These are phyloP conservation scores for Paecilomyces variotii DNA, from an alignment of 2,329 filamentous ascomycete genomes.

Conservation along the genomic window DNA sequence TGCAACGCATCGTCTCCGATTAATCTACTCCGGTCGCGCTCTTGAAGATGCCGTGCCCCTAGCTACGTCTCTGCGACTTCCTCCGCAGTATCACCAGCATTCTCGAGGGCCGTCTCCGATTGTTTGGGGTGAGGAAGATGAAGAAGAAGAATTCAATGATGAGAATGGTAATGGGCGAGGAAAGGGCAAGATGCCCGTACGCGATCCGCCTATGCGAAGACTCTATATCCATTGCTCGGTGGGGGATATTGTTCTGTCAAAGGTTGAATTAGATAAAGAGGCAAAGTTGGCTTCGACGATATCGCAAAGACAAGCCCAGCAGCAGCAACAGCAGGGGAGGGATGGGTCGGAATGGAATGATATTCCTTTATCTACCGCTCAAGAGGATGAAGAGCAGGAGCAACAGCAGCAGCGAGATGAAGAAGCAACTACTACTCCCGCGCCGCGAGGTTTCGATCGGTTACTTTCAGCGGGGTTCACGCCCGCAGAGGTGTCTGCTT, in stretches of 20 bases:
- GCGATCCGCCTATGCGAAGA: conserved; percentile 41
- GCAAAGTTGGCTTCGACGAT: conserved; percentile 31
- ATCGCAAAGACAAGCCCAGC: conserved; percentile 7
- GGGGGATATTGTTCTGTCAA: conserved; percentile 62
- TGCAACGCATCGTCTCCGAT: conserved; percentile 64
- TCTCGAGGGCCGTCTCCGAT: conserved; percentile 19
- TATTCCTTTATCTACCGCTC: neutral
- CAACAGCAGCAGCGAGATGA: conserved; percentile 7
- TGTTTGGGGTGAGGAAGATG: conserved; percentile 11
- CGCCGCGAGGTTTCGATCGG: conserved; percentile 79
- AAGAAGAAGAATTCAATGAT: conserved; percentile 5
- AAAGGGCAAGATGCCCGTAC: conserved; percentile 63
- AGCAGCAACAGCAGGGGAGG: conserved; percentile 6
- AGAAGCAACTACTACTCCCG: conserved; percentile 39
- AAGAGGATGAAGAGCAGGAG: neutral
- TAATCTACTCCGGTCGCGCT: conserved; percentile 85
- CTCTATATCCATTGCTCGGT: conserved; percentile 94
- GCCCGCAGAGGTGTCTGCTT: conserved; percentile 68
- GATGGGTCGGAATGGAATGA: neutral
- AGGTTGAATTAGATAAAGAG: conserved; percentile 63
- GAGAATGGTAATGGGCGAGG: conserved; percentile 8
- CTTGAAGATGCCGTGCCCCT: conserved; percentile 67
- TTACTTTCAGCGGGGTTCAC: conserved; percentile 76
- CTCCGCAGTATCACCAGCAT: conserved; percentile 31
- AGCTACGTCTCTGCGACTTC: conserved; percentile 57